Conservation (phyloP, 805 yeast genomes). For the Teunomyces tritomae region DNA sequence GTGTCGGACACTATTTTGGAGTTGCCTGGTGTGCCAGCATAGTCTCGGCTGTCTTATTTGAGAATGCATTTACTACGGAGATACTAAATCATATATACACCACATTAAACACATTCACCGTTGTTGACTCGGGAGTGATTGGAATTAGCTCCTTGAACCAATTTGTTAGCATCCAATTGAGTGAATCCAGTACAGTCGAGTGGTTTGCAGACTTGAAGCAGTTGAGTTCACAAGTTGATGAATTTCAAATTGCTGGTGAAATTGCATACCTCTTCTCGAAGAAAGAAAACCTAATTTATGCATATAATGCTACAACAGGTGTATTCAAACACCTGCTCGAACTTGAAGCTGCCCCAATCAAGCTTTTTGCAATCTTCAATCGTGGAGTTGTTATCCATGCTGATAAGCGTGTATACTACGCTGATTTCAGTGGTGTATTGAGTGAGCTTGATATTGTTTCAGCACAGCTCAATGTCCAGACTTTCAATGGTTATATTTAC, state of each 20-base stretch:
- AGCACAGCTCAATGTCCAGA: conserved; percentile 4
- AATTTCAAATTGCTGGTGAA: conserved; percentile 7
- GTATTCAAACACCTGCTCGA: conserved; percentile 8
- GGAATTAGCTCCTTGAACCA: conserved; percentile 14
- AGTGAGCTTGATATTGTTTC: conserved; percentile 1
- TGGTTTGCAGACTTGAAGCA: conserved; percentile 19
- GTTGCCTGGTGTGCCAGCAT: neutral
- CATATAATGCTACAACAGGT: conserved; percentile 13
- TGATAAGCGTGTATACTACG: conserved; percentile 8
- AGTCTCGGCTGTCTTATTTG: conserved; percentile 31
- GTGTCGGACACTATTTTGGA: conserved; percentile 1
- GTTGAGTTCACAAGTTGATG: conserved; percentile 1
- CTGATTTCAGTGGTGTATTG: conserved; percentile 12
- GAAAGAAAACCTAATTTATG: conserved; percentile 8
- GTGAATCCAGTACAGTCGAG: conserved; percentile 3
- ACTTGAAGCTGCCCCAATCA: conserved; percentile 9
- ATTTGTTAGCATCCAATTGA: conserved; percentile 12
- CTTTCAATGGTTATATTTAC: conserved; percentile 13
- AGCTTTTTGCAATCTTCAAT: conserved; percentile 10
- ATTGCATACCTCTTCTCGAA: conserved; percentile 15
- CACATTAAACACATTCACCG: conserved; percentile 6
- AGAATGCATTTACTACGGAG: conserved; percentile 54
- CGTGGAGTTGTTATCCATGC: conserved; percentile 7
- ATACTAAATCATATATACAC: conserved; percentile 42
- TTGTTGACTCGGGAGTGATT: conserved; percentile 15